Evolutionary conservation across 306 rosid species (phyloP).

Genomic region (Prunus persica): DNA sequence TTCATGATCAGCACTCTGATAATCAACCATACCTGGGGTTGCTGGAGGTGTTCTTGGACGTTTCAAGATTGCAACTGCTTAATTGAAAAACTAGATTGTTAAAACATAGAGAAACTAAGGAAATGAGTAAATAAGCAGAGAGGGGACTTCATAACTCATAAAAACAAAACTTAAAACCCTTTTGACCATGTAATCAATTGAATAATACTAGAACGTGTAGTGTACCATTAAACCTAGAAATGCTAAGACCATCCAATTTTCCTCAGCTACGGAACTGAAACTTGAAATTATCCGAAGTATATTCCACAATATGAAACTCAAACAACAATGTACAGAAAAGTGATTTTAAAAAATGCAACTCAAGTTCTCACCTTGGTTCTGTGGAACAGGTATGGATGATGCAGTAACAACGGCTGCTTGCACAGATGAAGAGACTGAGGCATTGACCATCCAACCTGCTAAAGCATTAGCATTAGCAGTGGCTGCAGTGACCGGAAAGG

Average conservation of each 20-base stretch:
- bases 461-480: slow-evolving; percentile 78
- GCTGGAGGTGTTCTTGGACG: slow-evolving; percentile 71
- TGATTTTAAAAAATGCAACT: neutral
- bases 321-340: neutral
- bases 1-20: slow-evolving; percentile 71
- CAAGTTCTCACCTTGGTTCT: slow-evolving; percentile 69
- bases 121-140: slow-evolving; percentile 13
- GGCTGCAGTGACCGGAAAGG: slow-evolving; percentile 63
- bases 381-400: slow-evolving; percentile 74
- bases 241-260: slow-evolving; percentile 1
- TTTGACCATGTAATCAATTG: slow-evolving; percentile 10
- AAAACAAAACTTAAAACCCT: neutral
- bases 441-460: slow-evolving; percentile 93
- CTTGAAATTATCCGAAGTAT: neutral
- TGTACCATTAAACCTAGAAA: neutral
- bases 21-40: slow-evolving; percentile 63
- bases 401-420: slow-evolving; percentile 93
- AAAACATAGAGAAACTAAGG: slow-evolving; percentile 1
- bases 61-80: slow-evolving; percentile 68
- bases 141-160: slow-evolving; percentile 1
- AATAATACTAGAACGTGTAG: slow-evolving; percentile 5
- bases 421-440: slow-evolving; percentile 83
- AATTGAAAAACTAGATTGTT: slow-evolving; percentile 14
- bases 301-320: neutral
- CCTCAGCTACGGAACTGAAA: neutral